Conservation (phyloP, 1,139 yeast species). For the Diutina rugosa region DNA sequence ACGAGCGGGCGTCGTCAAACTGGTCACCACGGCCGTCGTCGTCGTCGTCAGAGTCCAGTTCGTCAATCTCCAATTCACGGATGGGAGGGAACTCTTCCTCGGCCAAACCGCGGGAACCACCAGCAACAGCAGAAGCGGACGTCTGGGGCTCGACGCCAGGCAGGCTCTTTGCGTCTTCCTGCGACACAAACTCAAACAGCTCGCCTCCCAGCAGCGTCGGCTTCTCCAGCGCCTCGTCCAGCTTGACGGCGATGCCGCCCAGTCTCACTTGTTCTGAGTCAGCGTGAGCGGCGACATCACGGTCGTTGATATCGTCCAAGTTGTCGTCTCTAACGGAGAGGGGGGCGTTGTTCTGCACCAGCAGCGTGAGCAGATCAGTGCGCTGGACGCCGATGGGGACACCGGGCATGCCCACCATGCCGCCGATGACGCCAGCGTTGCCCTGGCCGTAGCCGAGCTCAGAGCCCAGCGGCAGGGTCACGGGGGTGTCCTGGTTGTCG, state of each 20-base stretch:
- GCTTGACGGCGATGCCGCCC: neutral
- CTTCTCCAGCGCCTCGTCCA: neutral
- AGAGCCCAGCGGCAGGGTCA: conserved; percentile 43
- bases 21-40: conserved; percentile 16
- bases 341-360: conserved; percentile 87
- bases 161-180: conserved; percentile 25
- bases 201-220: conserved; percentile 25
- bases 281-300: conserved; percentile 37
- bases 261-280: neutral
- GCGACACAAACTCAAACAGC: conserved; percentile 40
- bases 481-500: conserved; percentile 35
- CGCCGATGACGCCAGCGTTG: conserved; percentile 23
- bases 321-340: conserved; percentile 74
- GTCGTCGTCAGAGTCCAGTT: conserved; percentile 30
- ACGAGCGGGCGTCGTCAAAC: conserved; percentile 29
- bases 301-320: conserved; percentile 45
- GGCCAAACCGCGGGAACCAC: neutral
- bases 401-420: conserved; percentile 36
- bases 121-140: conserved; percentile 7
- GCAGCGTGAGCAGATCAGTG: conserved; percentile 77
- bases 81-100: conserved; percentile 60
- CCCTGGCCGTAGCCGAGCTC: conserved; percentile 38
- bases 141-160: conserved; percentile 1
- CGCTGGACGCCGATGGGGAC: conserved; percentile 34
- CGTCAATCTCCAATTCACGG: conserved; percentile 14